Conservation (phyloP, 176 grass and related monocot species). For the Tillandsia leiboldiana region DNA sequence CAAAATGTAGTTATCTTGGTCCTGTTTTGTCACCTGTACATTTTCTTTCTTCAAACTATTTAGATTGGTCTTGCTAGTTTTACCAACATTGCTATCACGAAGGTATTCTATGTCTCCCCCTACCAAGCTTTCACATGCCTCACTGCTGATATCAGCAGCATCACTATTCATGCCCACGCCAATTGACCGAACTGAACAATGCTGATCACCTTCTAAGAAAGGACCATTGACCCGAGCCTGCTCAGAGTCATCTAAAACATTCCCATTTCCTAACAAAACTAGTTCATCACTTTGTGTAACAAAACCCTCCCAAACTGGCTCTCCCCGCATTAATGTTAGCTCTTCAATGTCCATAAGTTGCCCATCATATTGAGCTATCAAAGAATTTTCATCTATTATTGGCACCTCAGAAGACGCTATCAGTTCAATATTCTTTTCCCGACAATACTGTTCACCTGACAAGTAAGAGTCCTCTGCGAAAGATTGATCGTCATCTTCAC, state of each 20-base stretch:
- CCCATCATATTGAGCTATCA: conserved; percentile 81
- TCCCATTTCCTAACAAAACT: not conserved
- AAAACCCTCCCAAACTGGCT: conserved; percentile 66
- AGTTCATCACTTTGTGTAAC: not conserved
- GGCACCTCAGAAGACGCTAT: conserved; percentile 27
- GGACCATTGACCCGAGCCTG: not conserved
- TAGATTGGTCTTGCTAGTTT: conserved; percentile 12
- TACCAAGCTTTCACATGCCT: conserved; percentile 10
- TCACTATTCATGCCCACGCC: conserved; percentile 23
- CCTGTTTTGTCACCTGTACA: conserved; percentile 34
- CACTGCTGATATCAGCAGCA: conserved; percentile 15
- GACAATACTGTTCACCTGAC: conserved; percentile 75
- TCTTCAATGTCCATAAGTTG: conserved; percentile 87
- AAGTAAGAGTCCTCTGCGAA: conserved; percentile 89
- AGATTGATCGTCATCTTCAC: conserved; percentile 80
- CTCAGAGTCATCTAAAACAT: not conserved
- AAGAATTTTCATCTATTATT: conserved; percentile 50
- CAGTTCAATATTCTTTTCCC: conserved; percentile 40
- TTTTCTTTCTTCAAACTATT: conserved; percentile 12
- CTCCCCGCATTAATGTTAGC: conserved; percentile 85
- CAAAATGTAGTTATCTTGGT: conserved; percentile 29
- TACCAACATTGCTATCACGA: conserved; percentile 36
- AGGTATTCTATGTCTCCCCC: conserved; percentile 20
- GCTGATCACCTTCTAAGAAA: conserved; percentile 5
- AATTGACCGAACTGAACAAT: conserved; percentile 20